Percentiles rank a stretch among this genome's conserved stretches.
Conservation (phyloP, 2,329 filamentous ascomycete species). For the Gnomoniopsis sp. region DNA sequence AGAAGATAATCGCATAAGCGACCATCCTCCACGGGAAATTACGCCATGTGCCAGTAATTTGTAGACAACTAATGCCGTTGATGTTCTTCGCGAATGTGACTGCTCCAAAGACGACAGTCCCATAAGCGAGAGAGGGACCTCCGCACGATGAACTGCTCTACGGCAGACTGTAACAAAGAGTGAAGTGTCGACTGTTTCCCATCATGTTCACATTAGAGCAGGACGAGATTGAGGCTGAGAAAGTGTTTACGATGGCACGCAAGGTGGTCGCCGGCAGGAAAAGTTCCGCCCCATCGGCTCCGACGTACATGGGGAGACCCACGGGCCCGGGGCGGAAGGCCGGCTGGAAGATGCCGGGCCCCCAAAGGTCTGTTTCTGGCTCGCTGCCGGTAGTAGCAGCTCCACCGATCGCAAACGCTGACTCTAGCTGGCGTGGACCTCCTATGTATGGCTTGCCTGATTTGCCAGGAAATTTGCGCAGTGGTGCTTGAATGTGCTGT, state of each 20-base stretch:
- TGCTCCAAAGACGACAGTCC: too few species aligned
- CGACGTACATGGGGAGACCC: slow-evolving; percentile 8
- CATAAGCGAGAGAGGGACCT: too few species aligned
- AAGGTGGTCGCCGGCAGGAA: neutral
- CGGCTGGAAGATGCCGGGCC: slow-evolving; percentile 3
- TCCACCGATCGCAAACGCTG: neutral
- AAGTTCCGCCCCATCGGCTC: neutral
- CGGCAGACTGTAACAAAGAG: too few species aligned
- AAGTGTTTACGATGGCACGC: neutral
- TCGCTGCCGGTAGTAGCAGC: neutral
- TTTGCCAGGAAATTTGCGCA: neutral
- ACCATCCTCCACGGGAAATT: too few species aligned
- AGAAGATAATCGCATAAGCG: too few species aligned
- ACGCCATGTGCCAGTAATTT: too few species aligned
- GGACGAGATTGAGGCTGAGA: neutral
- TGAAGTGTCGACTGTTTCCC: too few species aligned
- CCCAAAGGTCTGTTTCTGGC: neutral
- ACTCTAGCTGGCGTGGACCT: too few species aligned
- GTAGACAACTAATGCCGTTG: too few species aligned
- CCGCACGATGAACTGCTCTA: too few species aligned
- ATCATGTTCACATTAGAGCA: neutral
- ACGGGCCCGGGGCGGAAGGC: neutral
- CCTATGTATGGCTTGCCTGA: neutral
- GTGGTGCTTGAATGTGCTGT: neutral
- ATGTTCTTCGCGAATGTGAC: too few species aligned